Conservation (phyloP, 2,329 filamentous ascomycete species). For the Epichloe typhina region DNA sequence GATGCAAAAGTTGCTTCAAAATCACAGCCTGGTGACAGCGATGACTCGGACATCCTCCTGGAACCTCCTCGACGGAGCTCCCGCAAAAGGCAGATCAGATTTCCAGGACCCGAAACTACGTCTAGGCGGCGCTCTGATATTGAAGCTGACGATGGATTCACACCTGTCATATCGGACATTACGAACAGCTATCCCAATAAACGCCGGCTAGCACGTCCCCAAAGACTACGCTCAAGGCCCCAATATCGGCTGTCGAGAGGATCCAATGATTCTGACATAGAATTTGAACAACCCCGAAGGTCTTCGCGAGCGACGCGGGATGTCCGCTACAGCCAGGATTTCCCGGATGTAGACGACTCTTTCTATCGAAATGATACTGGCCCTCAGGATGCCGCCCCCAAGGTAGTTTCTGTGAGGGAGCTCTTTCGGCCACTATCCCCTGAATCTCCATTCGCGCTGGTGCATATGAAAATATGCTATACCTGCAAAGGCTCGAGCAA, state of each 20-base stretch:
- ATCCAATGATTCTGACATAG: conserved; percentile 31
- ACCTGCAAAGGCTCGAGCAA: conserved; percentile 41
- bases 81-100: conserved; percentile 1
- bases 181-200: conserved; percentile 10
- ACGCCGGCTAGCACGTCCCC: conserved; percentile 11
- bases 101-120: neutral
- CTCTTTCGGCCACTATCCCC: conserved; percentile 50
- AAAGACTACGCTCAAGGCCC: conserved; percentile 10
- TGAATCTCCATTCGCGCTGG: conserved; percentile 52
- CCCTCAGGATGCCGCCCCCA: conserved; percentile 30
- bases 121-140: conserved; percentile 10
- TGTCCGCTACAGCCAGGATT: conserved; percentile 34
- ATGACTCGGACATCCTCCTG: conserved; percentile 1
- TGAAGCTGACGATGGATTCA: conserved; percentile 20
- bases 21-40: conserved; percentile 2
- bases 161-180: conserved; percentile 26
- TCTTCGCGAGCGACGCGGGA: conserved; percentile 34
- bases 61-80: conserved; percentile 7
- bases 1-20: conserved; percentile 1
- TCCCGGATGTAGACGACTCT: conserved; percentile 41
- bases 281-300: conserved; percentile 38
- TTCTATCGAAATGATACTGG: conserved; percentile 37
- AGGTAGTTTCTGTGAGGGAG: conserved; percentile 57
- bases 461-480: conserved; percentile 61
- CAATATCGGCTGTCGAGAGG: conserved; percentile 10